These are phyloP conservation scores for Wickerhamiella occidentalis DNA, from an alignment of 805 yeast genomes.

Conservation along the genomic window DNA sequence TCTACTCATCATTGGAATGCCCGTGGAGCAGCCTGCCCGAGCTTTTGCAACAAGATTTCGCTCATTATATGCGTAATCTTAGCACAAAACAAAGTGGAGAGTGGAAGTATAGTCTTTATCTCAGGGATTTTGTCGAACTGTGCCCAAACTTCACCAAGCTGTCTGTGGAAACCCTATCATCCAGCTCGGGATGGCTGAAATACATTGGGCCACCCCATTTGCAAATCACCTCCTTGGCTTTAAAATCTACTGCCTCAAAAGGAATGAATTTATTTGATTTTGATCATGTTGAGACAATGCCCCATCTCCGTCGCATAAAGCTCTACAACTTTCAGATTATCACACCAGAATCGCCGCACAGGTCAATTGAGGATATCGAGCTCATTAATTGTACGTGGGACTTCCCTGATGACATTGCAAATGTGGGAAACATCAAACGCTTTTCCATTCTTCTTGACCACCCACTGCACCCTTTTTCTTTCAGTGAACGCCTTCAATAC, in stretches of 20 bases:
- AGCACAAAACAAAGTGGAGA: constrained; percentile 13
- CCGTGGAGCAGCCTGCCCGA: constrained; percentile 4
- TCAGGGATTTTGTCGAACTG: constrained; percentile 2
- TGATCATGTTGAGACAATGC: constrained; percentile 15
- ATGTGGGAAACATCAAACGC: constrained; percentile 8
- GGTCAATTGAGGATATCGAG: background rate
- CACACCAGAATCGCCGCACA: constrained; percentile 9
- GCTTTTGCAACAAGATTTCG: background rate
- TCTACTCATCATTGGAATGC: constrained; percentile 2
- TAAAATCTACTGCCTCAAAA: constrained; percentile 7
- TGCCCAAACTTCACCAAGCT: constrained; percentile 2
- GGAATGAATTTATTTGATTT: constrained; percentile 17
- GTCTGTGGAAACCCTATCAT: constrained; percentile 9
- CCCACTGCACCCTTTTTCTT: constrained; percentile 9
- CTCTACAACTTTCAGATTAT: constrained; percentile 15
- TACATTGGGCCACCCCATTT: constrained; percentile 14
- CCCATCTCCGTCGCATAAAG: constrained; percentile 7
- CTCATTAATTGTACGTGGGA: constrained; percentile 15
- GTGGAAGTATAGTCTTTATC: constrained; percentile 17
- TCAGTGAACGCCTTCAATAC: constrained; percentile 14
- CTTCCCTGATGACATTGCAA: constrained; percentile 12
- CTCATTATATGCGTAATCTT: background rate
- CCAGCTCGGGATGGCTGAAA: constrained; percentile 21
- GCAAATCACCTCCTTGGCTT: background rate
- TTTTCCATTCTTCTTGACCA: constrained; percentile 6